Conservation (phyloP, 1,284 basidiomycete genomes). For the Cryptococcus sp. region DNA sequence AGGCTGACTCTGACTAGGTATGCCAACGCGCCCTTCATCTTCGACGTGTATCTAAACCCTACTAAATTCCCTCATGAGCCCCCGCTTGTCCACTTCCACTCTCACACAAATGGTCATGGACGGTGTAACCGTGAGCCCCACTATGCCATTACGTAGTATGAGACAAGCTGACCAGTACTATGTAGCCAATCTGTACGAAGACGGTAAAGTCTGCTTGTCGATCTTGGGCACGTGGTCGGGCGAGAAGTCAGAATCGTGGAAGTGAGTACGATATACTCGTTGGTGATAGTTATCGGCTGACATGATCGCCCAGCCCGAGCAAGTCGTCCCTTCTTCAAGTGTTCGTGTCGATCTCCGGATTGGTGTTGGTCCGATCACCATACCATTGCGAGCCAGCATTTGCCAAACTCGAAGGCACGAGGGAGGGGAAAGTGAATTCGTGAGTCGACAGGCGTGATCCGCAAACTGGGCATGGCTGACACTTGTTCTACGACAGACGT, state of each 20-base stretch:
- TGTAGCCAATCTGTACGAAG: constrained; percentile 83
- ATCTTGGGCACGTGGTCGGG: constrained; percentile 91
- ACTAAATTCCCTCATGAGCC: constrained; percentile 79
- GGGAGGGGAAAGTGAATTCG: constrained; percentile 78
- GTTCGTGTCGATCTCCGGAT: constrained; percentile 88
- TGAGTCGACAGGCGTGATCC: constrained; percentile 56
- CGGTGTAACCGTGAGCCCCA: constrained; percentile 61
- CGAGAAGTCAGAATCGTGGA: constrained; percentile 83
- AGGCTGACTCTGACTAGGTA: constrained; percentile 54
- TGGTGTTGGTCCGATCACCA: constrained; percentile 89
- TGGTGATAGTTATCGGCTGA: not conserved
- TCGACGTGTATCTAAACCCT: constrained; percentile 88
- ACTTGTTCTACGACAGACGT: constrained; percentile 22
- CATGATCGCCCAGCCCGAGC: constrained; percentile 58
- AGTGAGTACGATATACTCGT: constrained; percentile 24
- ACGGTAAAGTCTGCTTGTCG: constrained; percentile 91
- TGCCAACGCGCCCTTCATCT: constrained; percentile 88
- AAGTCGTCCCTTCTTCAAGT: constrained; percentile 84
- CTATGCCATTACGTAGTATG: not conserved
- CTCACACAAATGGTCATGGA: constrained; percentile 92
- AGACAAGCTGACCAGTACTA: not conserved
- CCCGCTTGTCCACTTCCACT: constrained; percentile 84
- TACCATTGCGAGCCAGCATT: constrained; percentile 91
- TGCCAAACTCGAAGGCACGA: constrained; percentile 83
- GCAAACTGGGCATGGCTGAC: not conserved